A percentile compares a stretch with the other conserved stretches of the same genome.
phyloP scores from a whole-genome alignment of 768 basidiomycete species.

The Mycena crocata region DNA sequence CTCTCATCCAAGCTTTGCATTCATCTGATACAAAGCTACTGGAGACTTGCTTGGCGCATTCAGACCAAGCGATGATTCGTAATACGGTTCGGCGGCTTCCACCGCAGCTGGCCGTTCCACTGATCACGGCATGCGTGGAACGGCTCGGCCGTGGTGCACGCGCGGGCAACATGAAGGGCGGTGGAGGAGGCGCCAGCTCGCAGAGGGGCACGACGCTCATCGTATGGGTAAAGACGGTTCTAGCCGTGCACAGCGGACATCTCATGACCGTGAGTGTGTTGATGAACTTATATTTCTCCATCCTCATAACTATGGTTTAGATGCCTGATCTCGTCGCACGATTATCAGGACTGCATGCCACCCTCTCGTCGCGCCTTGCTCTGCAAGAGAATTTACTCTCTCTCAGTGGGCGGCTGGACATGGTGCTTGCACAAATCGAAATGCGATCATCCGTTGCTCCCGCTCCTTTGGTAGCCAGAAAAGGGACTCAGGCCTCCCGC shows the following conservation, averaged over 20 bases:
- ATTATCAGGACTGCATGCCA: constrained; percentile 85
- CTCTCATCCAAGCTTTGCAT: constrained; percentile 95
- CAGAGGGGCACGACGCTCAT: constrained; percentile 79
- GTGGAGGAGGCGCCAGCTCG: constrained; percentile 82
- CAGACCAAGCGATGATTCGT: constrained; percentile 81
- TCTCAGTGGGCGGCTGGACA: constrained; percentile 90
- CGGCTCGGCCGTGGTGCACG: constrained; percentile 82
- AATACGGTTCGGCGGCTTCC: constrained; percentile 91
- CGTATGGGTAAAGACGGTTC: constrained; percentile 83
- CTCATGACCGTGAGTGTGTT: constrained; percentile 86
- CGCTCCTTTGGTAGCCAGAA: constrained; percentile 59
- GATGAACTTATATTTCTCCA: constrained; percentile 10
- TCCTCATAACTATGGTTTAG: constrained; percentile 54
- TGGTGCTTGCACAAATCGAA: constrained; percentile 94
- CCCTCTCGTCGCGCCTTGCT: constrained; percentile 80
- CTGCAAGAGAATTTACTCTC: constrained; percentile 88
- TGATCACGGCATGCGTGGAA: constrained; percentile 91
- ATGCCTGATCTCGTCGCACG: constrained; percentile 93
- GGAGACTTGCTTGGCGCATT: constrained; percentile 88
- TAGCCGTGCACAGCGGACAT: constrained; percentile 89
- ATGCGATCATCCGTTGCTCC: constrained; percentile 83
- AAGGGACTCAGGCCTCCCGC: constrained; percentile 48
- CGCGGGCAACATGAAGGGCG: constrained; percentile 79
- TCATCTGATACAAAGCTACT: constrained; percentile 90
- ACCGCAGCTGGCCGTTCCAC: constrained; percentile 85